A percentile compares a stretch with the other conserved stretches of the same genome.
phyloP scores from a whole-genome alignment of 768 basidiomycete genomes.

The Strobilomyces dryophilus region DNA sequence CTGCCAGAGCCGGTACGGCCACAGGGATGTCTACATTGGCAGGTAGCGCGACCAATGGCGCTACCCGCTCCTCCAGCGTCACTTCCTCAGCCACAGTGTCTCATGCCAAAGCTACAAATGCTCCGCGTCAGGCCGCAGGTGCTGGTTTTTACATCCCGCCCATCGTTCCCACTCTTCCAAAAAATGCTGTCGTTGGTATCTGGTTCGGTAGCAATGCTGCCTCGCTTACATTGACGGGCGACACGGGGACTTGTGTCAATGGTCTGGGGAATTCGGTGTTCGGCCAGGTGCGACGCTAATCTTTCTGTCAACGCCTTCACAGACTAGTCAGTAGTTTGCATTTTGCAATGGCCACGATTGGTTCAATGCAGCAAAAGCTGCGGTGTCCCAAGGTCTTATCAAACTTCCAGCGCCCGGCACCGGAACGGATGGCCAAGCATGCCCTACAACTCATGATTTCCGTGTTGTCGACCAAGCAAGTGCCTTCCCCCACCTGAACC shows the following conservation, averaged over 20 bases:
- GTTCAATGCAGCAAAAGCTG: slow-evolving; percentile 19
- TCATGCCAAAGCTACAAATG: not conserved
- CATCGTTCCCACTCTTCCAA: slow-evolving; percentile 20
- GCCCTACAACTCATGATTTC: slow-evolving; percentile 26
- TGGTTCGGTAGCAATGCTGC: slow-evolving; percentile 29
- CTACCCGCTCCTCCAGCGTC: not conserved
- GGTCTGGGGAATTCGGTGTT: slow-evolving; percentile 21
- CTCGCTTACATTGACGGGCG: slow-evolving; percentile 20
- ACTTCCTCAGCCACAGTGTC: not conserved
- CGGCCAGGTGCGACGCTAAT: slow-evolving; percentile 16
- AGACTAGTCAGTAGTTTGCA: slow-evolving; percentile 17
- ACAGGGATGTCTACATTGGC: not conserved
- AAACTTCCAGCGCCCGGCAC: slow-evolving; percentile 21
- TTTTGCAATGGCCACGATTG: slow-evolving; percentile 24
- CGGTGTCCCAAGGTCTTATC: slow-evolving; percentile 18
- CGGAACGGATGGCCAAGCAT: slow-evolving; percentile 17
- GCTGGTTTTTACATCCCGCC: slow-evolving; percentile 23
- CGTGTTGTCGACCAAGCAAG: slow-evolving; percentile 25
- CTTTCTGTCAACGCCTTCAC: not conserved
- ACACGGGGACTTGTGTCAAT: slow-evolving; percentile 21
- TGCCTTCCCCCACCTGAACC: not conserved
- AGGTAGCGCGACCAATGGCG: not conserved
- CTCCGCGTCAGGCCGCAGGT: slow-evolving; percentile 9
- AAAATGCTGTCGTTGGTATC: slow-evolving; percentile 22
- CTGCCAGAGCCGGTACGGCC: not conserved